Evolutionary conservation across 257 asterid species (phyloP), one percentile per base, ranked within the genome.

Genomic region (Paraleonurus japonicus): DNA sequence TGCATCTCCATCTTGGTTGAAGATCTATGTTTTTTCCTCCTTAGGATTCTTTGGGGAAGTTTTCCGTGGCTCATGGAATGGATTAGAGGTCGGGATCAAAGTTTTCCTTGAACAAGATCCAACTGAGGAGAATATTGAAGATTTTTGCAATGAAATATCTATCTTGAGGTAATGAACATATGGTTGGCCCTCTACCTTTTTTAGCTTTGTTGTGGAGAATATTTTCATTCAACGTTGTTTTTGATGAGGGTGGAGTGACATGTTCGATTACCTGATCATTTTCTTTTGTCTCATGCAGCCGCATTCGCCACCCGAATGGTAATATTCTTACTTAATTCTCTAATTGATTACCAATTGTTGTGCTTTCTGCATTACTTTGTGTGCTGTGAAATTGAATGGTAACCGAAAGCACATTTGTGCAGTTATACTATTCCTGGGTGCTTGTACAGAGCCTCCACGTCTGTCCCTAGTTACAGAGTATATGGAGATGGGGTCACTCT

Each of bases 261-360:
- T 73, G 9, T 69, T 58, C 61, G 53, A 30, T 79, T 81, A 43
- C 67, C 85, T 76, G 67, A 80, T 70, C 59, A 15, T 65, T 80
- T 54, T 19, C 69, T 82, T 80, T 61, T 61, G 16, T 57, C 64
- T 61, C 69, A 53, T 86, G 86, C 96, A 89, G 96, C 81, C 96
- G 98, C 65, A 77, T 87, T 69, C 96, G 96, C 81, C 98, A 92
- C 85, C 98, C 98, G 60, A 92, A 92, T 74, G 97, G 98, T 92
- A 90, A 83, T 65, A 63, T 73, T 72, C 71, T 76, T 80, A 35
- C 73, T 33, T 63, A 71, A 71, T 35, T 59, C 27, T 51, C 16
- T 48, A 28, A 66, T 17, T 3, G 68, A 58, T 22, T 30, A 33
- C 48, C 28, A 19, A 2, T 32, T 58, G 48, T 61, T n/a, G 60